Base-by-base conservation (phyloP, 805 yeast species). In the Saccharomyces paradoxus region DNA sequence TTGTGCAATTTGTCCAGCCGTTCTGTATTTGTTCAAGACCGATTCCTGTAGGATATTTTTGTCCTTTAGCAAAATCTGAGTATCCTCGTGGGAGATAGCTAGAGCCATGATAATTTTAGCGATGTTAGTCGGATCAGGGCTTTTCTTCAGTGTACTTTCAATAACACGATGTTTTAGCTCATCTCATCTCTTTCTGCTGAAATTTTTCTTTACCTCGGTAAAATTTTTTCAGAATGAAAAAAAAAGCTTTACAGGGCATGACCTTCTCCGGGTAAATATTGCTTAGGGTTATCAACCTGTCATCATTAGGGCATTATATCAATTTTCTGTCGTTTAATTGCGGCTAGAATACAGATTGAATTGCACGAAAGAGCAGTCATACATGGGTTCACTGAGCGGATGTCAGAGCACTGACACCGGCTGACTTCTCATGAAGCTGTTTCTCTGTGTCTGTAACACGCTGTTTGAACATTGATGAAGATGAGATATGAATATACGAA, bases 1-100 rank as follows among this genome's bases (percentile, higher is more conserved):
- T 72, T 91, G 97, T 3, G 94, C 75, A 62, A 90, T 83, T 71
- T 87, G 89, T 50, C 96, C 97, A 4, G 96, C 96, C 51, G 83
- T 76, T 71, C 96, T 81, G 73, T 91, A 90, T 72, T 90, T 91
- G 61, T 86, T 92, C 28, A 89, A 67, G 10, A 85, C 84, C 17
- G 77, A 57, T 30, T 77, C 83, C 60, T 75, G 76, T 59, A 89
- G 77, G 46, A 82, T 78, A 69, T 89, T 89, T 68, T 82, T 88
- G 58, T 84, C 84, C 61, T 82, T 83, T 60, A 89, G 76, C 56
- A 89, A 77, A 60, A 84, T 73, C 62, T 86, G 84, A 52, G 87
- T 84, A 64, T 87, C 94, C 63, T 81, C 85, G 65, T 81, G 83
- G 53, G 87, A 84, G 60, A 86, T 81, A 50, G 89, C 87, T 68